Percentiles rank a stretch among this genome's conserved stretches.
These are phyloP conservation scores for Clonostachys solani DNA, from an alignment of 2,329 filamentous ascomycete species.

Conservation along the genomic window DNA sequence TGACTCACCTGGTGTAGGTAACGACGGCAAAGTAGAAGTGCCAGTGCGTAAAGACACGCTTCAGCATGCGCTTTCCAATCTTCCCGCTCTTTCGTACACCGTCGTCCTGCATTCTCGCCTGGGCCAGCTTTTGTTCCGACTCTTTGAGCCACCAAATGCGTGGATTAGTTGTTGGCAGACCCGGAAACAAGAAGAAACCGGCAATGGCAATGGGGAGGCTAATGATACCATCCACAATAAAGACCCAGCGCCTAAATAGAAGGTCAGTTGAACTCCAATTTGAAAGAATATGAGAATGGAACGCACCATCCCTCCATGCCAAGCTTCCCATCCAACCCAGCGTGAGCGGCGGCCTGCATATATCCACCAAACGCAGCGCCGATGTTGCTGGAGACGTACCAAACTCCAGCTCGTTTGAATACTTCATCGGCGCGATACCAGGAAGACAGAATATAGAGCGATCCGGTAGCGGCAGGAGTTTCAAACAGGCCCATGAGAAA, in stretches of 20 bases:
- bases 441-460: conserved; percentile 47
- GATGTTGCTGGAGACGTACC: conserved; percentile 43
- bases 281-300: background rate
- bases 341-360: conserved; percentile 36
- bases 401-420: conserved; percentile 42
- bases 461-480: conserved; percentile 34
- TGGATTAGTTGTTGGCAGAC: conserved; percentile 34
- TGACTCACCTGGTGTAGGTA: conserved; percentile 25
- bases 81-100: conserved; percentile 29
- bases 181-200: conserved; percentile 28
- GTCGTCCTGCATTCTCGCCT: conserved; percentile 62
- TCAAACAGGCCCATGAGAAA: conserved; percentile 53
- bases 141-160: conserved; percentile 33
- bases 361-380: conserved; percentile 48
- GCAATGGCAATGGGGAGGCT: conserved; percentile 26
- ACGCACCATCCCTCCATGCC: conserved; percentile 40
- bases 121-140: conserved; percentile 59
- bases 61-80: conserved; percentile 27
- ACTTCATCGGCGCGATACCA: conserved; percentile 47
- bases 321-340: conserved; percentile 33
- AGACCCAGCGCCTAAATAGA: conserved; percentile 47
- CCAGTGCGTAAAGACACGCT: conserved; percentile 32
- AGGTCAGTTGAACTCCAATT: conserved; percentile 20
- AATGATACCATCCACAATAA: conserved; percentile 29
- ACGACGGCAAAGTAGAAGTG: conserved; percentile 36